Conservation (phyloP, 441 rosid species). For the Populus hybrid region DNA sequence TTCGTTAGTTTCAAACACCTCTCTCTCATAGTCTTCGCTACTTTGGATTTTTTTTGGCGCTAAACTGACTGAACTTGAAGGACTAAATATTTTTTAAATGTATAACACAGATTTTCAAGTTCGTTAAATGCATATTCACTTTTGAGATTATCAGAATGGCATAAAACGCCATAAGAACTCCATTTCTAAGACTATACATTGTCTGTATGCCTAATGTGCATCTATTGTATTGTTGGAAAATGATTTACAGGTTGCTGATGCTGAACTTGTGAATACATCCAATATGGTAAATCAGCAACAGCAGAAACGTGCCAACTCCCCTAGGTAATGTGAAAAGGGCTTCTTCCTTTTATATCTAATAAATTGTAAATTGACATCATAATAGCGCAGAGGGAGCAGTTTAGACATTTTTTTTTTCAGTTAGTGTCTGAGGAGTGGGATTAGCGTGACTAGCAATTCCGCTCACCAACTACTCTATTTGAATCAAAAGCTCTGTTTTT, state of each 20-base stretch:
- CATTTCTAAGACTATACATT: not conserved
- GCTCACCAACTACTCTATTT: not conserved
- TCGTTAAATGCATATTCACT: not conserved
- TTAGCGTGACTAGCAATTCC: not conserved
- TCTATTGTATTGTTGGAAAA: constrained; percentile 17
- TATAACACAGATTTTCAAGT: not conserved
- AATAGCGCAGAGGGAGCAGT: not conserved
- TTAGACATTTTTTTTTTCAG: not conserved
- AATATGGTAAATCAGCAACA: constrained; percentile 33
- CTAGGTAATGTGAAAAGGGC: constrained; percentile 29
- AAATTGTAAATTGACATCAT: not conserved
- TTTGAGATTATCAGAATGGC: not conserved
- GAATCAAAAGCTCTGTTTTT: not conserved
- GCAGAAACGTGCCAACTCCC: constrained; percentile 37
- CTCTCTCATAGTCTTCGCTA: not conserved
- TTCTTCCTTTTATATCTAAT: not conserved
- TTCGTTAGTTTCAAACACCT: not conserved
- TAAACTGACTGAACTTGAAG: not conserved
- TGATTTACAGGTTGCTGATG: constrained; percentile 38
- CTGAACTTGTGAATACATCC: constrained; percentile 27
- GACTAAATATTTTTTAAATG: not conserved
- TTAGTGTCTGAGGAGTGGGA: not conserved
- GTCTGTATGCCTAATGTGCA: not conserved
- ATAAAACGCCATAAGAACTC: not conserved
- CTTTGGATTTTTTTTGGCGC: not conserved